Percentiles rank a stretch among this genome's conserved stretches.
These are phyloP conservation scores for Diplocarpon mali DNA, from an alignment of 2,329 filamentous ascomycete genomes.

Conservation along the genomic window DNA sequence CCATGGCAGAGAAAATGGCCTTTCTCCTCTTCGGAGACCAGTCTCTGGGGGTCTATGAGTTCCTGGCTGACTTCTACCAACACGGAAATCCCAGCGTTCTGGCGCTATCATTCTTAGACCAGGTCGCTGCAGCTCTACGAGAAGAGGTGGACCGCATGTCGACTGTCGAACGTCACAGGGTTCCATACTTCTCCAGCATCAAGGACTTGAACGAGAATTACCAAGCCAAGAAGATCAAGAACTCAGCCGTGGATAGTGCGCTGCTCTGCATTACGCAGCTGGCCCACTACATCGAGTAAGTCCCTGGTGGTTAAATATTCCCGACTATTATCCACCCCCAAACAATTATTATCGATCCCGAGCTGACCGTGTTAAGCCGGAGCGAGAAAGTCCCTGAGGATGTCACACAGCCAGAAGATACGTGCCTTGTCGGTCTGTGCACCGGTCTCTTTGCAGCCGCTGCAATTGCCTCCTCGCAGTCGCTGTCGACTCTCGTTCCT, in stretches of 20 bases:
- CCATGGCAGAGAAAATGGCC: slow-evolving; percentile 29
- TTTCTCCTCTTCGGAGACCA: slow-evolving; percentile 62
- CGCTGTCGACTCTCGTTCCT: slow-evolving; percentile 48
- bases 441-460: slow-evolving; percentile 60
- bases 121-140: slow-evolving; percentile 44
- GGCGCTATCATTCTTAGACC: slow-evolving; percentile 50
- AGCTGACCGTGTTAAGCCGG: slow-evolving; percentile 29
- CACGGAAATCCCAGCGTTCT: slow-evolving; percentile 37
- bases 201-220: slow-evolving; percentile 56
- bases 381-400: slow-evolving; percentile 44
- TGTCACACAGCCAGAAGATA: slow-evolving; percentile 38
- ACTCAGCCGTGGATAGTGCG: slow-evolving; percentile 52
- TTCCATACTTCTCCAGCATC: slow-evolving; percentile 52
- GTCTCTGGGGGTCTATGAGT: slow-evolving; percentile 54
- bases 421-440: slow-evolving; percentile 52
- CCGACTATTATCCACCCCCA: neutral
- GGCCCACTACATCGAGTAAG: slow-evolving; percentile 58
- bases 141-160: slow-evolving; percentile 48
- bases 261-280: slow-evolving; percentile 55
- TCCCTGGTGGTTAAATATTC: slow-evolving; percentile 13
- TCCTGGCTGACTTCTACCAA: slow-evolving; percentile 44
- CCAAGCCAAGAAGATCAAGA: slow-evolving; percentile 43
- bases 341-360: neutral
- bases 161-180: slow-evolving; percentile 42
- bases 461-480: slow-evolving; percentile 52